Percentiles rank a stretch among this genome's conserved stretches.
phyloP scores from a whole-genome alignment of 2,329 filamentous ascomycete species.

The Elsinoe arachidis region DNA sequence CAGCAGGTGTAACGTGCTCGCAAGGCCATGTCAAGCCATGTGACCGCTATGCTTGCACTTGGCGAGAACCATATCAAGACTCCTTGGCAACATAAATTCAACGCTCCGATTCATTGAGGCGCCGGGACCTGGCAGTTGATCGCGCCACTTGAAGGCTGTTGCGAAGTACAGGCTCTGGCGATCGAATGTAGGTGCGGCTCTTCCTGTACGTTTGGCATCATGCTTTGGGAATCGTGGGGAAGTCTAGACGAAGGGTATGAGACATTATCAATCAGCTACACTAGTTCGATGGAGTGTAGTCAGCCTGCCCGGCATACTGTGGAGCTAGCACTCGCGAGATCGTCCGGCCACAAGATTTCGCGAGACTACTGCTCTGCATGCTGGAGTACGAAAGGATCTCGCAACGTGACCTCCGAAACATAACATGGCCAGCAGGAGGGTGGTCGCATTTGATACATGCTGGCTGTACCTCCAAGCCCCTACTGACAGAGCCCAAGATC shows the following conservation, averaged over 20 bases:
- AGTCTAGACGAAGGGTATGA: not conserved
- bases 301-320: not conserved
- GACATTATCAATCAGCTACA: not conserved
- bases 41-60: not conserved
- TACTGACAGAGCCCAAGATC: too few species aligned
- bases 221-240: not conserved
- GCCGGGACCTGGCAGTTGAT: not conserved
- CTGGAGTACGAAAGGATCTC: too few species aligned
- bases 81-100: not conserved
- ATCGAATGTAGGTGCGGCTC: not conserved
- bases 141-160: not conserved
- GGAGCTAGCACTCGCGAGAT: not conserved
- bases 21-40: not conserved
- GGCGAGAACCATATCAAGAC: not conserved
- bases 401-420: too few species aligned
- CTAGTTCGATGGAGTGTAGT: not conserved
- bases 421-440: too few species aligned
- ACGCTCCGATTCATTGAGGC: not conserved
- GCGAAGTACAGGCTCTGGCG: not conserved
- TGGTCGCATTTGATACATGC: too few species aligned
- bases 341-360: too few species aligned
- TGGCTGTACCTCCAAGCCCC: too few species aligned
- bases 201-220: not conserved
- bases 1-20: not conserved
- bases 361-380: too few species aligned